Evolutionary conservation across 805 yeast genomes (phyloP), one percentile per base, ranked within the genome.

Genomic region (Nakazawaea peltata): DNA sequence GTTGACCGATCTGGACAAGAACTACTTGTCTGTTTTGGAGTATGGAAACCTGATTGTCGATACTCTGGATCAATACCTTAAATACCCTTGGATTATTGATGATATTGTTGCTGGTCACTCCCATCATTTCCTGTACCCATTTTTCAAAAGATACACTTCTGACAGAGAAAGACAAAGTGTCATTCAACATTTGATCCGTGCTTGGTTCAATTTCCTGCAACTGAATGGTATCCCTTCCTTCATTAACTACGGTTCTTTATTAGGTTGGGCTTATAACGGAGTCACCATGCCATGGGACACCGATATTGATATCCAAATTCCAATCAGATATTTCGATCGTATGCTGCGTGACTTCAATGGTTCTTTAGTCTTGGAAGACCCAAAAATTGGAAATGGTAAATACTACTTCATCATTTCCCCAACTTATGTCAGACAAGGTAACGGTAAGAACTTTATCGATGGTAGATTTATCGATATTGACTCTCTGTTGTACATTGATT

Each of bases 161-260:
- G 53, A 53, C 32, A 44, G 60, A 19, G 67, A 61, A 43, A 49
- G 63, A 26, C 65, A 58, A 36, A 49, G 59, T 41, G 49, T 60
- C 10, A 46, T 69, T 17, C 75, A 71, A 44, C 61, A 68, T 34
- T 39, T 70, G 24, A 45, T 64, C 6, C 53, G 71, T 35, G 61
- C 67, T 5, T 73, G 73, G 67, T 59, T 70, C 24, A 54, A 59
- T 29, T 67, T 69, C 42, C 49, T 67, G 24, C 48, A 54, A 17
- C 59, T 74, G 1, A 2, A 65, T 59, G 39, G 46, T 5, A 26
- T 59, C 8, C 49, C 45, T n/a, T 50, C 61, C 12, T 41, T 48
- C 36, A 28, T 48, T 39, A 43, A 45, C 40, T 34, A 48, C 5
- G 51, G 51, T 11, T 43, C 46, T 17, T 18, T 36, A 3, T 23